phyloP scores from a whole-genome alignment of 1,139 yeast species.

The Kodamaea alishanica region DNA sequence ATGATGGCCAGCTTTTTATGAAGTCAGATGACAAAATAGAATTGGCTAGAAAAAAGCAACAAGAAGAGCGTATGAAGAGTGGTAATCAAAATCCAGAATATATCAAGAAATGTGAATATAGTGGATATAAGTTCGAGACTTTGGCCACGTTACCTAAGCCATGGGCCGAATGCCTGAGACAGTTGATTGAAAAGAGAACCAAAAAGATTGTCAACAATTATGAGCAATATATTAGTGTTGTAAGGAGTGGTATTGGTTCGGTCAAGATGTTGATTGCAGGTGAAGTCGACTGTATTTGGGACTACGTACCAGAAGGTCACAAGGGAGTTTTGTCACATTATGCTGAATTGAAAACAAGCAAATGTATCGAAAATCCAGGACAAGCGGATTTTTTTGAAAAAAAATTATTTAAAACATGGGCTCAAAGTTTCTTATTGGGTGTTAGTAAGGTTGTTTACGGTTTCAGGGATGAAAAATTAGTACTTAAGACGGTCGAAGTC shows the following conservation, averaged over 20 bases:
- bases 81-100: slow-evolving; percentile 29
- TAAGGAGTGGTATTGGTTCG: slow-evolving; percentile 78
- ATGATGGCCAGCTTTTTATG: slow-evolving; percentile 85
- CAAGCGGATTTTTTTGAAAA: slow-evolving; percentile 63
- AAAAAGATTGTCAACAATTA: slow-evolving; percentile 60
- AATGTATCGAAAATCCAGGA: slow-evolving; percentile 48
- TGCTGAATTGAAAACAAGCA: slow-evolving; percentile 77
- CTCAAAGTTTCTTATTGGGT: slow-evolving; percentile 88
- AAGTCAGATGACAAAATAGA: slow-evolving; percentile 53
- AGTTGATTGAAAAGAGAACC: slow-evolving; percentile 60
- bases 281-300: slow-evolving; percentile 88
- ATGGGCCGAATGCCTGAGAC: slow-evolving; percentile 65
- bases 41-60: slow-evolving; percentile 25
- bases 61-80: slow-evolving; percentile 20
- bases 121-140: slow-evolving; percentile 85
- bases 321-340: slow-evolving; percentile 65
- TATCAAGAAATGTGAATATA: slow-evolving; percentile 46
- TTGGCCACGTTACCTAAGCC: slow-evolving; percentile 74
- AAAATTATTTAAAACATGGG: slow-evolving; percentile 81
- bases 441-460: slow-evolving; percentile 77
- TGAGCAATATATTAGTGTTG: slow-evolving; percentile 76
- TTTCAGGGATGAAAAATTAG: slow-evolving; percentile 70
- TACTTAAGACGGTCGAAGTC: slow-evolving; percentile 65
- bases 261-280: slow-evolving; percentile 73
- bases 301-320: slow-evolving; percentile 57